Percentiles rank a stretch among this genome's conserved stretches.
These are phyloP conservation scores for Francoa sonchifolia DNA, from an alignment of 441 rosid species.

Conservation along the genomic window DNA sequence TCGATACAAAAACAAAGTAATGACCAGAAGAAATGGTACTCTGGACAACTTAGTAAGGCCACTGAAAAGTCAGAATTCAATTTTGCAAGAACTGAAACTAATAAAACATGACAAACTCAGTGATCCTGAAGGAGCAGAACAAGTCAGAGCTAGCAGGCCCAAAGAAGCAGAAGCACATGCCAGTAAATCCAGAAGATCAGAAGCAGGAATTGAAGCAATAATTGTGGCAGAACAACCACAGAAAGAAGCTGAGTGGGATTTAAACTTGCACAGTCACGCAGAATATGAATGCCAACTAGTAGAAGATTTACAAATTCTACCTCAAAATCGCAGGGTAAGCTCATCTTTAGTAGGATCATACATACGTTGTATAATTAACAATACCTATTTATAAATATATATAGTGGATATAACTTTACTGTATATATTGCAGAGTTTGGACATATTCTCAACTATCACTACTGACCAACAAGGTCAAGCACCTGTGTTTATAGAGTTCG, in stretches of 20 bases:
- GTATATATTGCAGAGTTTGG: slow-evolving; percentile 25
- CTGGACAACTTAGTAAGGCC: slow-evolving; percentile 21
- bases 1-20: slow-evolving; percentile 26
- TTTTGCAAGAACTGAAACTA: slow-evolving; percentile 26
- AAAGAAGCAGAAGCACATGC: slow-evolving; percentile 24
- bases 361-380: too few relatives aligned
- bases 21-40: slow-evolving; percentile 23
- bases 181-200: slow-evolving; percentile 17
- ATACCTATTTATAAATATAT: too few relatives aligned
- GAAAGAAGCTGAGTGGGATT: slow-evolving; percentile 15
- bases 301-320: slow-evolving; percentile 20
- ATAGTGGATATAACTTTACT: background rate
- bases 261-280: slow-evolving; percentile 8
- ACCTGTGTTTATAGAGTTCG: slow-evolving; percentile 10
- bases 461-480: slow-evolving; percentile 24
- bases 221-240: slow-evolving; percentile 11
- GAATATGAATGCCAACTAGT: slow-evolving; percentile 15
- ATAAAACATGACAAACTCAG: slow-evolving; percentile 18
- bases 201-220: slow-evolving; percentile 12
- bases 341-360: slow-evolving; percentile 10
- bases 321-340: slow-evolving; percentile 37
- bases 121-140: slow-evolving; percentile 19
- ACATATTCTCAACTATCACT: slow-evolving; percentile 7
- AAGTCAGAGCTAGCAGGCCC: slow-evolving; percentile 15
- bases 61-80: slow-evolving; percentile 19